phyloP scores from a whole-genome alignment of 1,284 basidiomycete genomes.

The Ceratobasidium sp. region DNA sequence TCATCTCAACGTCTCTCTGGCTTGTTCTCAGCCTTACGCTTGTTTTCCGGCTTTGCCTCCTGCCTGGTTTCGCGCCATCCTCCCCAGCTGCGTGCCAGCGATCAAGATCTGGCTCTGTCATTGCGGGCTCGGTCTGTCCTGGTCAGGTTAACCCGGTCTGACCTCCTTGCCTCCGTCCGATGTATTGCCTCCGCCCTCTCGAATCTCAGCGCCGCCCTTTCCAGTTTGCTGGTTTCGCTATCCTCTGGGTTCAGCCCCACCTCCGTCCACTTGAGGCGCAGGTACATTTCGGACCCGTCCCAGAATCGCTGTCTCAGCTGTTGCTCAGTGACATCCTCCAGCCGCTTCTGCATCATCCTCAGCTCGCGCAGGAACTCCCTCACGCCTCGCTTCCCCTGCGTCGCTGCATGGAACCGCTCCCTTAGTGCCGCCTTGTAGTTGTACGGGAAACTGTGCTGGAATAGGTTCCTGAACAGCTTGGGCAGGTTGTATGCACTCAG shows the following conservation, averaged over 20 bases:
- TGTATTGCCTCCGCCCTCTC: conserved; percentile 27
- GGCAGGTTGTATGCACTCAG: conserved; percentile 7
- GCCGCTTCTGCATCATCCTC: neutral
- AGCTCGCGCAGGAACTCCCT: conserved; percentile 47
- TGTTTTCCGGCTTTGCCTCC: neutral
- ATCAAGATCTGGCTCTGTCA: neutral
- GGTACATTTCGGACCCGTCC: conserved; percentile 31
- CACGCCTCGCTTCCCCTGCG: conserved; percentile 45
- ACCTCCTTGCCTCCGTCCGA: neutral
- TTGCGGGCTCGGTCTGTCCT: neutral
- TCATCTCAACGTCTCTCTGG: neutral
- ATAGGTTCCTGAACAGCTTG: conserved; percentile 47
- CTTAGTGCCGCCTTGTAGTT: conserved; percentile 51
- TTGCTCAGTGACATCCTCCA: conserved; percentile 1
- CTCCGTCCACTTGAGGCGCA: conserved; percentile 29
- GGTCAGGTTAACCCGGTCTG: neutral
- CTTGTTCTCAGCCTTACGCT: neutral
- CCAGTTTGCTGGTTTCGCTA: conserved; percentile 14
- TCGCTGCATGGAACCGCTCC: conserved; percentile 37
- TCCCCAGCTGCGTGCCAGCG: neutral
- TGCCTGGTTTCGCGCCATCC: neutral
- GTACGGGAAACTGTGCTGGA: conserved; percentile 57
- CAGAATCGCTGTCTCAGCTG: conserved; percentile 35
- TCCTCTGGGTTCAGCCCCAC: conserved; percentile 29
- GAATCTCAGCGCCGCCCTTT: conserved; percentile 32